These are phyloP conservation scores for Achaetomiella virescens DNA, from an alignment of 495 filamentous ascomycete genomes.

Conservation along the genomic window DNA sequence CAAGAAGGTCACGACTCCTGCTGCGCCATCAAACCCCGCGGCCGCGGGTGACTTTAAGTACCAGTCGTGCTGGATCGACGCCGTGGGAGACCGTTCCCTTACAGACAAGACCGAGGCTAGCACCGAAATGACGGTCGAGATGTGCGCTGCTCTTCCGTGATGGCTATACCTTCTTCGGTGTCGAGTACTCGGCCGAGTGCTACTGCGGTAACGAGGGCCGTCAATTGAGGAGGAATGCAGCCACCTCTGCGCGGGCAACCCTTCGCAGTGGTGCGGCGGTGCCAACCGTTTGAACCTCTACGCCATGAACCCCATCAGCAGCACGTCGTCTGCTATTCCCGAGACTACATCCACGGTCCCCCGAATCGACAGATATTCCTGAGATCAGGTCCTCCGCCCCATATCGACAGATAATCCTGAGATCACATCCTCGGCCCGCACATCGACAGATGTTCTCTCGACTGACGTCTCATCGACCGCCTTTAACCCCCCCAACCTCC, in stretches of 20 bases:
- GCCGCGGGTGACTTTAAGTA: neutral
- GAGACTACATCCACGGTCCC: too few species aligned
- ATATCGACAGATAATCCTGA: too few species aligned
- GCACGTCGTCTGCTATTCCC: too few species aligned
- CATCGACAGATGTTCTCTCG: too few species aligned
- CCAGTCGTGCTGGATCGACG: neutral
- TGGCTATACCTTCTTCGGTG: slow-evolving; percentile 5
- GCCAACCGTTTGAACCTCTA: slow-evolving; percentile 5
- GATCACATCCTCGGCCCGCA: too few species aligned
- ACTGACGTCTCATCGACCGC: too few species aligned
- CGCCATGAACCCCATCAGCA: neutral
- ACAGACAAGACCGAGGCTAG: neutral
- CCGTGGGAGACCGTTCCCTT: neutral
- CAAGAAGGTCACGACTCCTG: neutral
- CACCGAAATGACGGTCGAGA: neutral
- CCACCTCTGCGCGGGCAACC: neutral
- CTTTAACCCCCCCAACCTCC: too few species aligned
- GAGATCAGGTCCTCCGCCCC: too few species aligned
- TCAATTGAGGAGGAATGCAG: slow-evolving; percentile 4
- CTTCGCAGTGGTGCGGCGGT: slow-evolving; percentile 1
- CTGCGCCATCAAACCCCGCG: neutral
- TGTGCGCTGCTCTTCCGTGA: neutral
- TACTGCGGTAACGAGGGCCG: slow-evolving; percentile 1
- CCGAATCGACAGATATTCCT: too few species aligned
- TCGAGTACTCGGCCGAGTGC: slow-evolving; percentile 7